Conservation (phyloP, 2,329 filamentous ascomycete genomes). For the Whalleya microplaca region DNA sequence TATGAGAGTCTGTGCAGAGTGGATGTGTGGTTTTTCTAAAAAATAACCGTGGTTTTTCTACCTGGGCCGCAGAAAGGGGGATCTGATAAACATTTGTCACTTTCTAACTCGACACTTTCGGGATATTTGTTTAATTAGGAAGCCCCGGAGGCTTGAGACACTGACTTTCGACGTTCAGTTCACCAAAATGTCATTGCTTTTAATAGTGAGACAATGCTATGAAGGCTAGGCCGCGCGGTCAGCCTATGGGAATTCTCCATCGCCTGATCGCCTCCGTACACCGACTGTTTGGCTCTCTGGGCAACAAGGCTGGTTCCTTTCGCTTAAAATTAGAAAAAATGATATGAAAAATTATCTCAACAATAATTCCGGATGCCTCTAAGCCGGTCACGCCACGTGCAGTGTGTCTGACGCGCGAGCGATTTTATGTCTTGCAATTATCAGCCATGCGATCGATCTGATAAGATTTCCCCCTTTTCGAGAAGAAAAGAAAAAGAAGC, state of each 20-base stretch:
- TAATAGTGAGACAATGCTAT: slow-evolving; percentile 5
- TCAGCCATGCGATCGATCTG: slow-evolving; percentile 13
- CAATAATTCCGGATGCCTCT: slow-evolving; percentile 13
- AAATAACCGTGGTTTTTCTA: no score
- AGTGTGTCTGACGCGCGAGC: slow-evolving; percentile 3
- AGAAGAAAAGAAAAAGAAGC: no score
- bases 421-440: slow-evolving; percentile 14
- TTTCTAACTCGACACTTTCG: neutral
- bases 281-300: slow-evolving; percentile 17
- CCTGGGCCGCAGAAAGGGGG: no score
- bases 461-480: slow-evolving; percentile 20
- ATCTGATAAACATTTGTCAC: neutral
- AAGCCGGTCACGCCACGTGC: slow-evolving; percentile 30
- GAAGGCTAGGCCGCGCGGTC: neutral
- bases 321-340: slow-evolving; percentile 14
- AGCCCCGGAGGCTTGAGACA: neutral
- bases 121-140: neutral
- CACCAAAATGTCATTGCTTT: slow-evolving; percentile 1
- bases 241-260: neutral
- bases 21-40: no score
- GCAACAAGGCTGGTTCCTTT: slow-evolving; percentile 7
- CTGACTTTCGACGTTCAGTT: neutral
- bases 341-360: slow-evolving; percentile 15
- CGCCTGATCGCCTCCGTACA: slow-evolving; percentile 17
- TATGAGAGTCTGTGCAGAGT: no score